Percentiles rank a stretch among this genome's conserved stretches.
Conservation (phyloP, 768 basidiomycete genomes). For the Boletus reticulatus region DNA sequence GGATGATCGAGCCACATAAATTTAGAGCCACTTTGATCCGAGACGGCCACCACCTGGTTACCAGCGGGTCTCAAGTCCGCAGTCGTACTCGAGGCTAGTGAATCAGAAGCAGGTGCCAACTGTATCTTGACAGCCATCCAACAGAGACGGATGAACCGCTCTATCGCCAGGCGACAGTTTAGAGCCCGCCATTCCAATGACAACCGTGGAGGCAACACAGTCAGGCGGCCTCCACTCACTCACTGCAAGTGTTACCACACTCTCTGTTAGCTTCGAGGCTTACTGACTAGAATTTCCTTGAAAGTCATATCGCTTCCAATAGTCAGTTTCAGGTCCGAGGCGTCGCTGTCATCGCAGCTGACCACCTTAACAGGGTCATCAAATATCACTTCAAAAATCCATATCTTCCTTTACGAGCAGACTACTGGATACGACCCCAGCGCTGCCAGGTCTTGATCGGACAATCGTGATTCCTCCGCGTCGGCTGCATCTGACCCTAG, state of each 20-base stretch:
- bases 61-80: no score
- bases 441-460: constrained; percentile 51
- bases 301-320: constrained; percentile 33
- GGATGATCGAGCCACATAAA: neutral
- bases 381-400: constrained; percentile 35
- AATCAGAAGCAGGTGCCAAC: no score
- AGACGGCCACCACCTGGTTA: neutral
- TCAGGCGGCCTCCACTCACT: constrained; percentile 16
- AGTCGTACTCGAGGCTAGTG: neutral
- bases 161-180: constrained; percentile 14
- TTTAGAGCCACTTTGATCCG: constrained; percentile 9
- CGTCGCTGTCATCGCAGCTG: constrained; percentile 11
- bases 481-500: constrained; percentile 71
- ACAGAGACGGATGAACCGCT: constrained; percentile 3
- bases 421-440: constrained; percentile 25
- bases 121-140: neutral
- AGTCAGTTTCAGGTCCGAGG: constrained; percentile 30
- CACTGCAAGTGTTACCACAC: constrained; percentile 21
- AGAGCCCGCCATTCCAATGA: neutral
- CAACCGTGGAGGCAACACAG: neutral
- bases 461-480: constrained; percentile 55
- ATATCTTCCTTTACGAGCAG: constrained; percentile 37
- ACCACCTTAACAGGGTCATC: constrained; percentile 36
- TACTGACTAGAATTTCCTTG: neutral
- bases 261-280: neutral